Percentiles rank a stretch among this genome's conserved stretches.
Conservation (phyloP, 2,329 filamentous ascomycete species). For the Grosmannia clavigera region DNA sequence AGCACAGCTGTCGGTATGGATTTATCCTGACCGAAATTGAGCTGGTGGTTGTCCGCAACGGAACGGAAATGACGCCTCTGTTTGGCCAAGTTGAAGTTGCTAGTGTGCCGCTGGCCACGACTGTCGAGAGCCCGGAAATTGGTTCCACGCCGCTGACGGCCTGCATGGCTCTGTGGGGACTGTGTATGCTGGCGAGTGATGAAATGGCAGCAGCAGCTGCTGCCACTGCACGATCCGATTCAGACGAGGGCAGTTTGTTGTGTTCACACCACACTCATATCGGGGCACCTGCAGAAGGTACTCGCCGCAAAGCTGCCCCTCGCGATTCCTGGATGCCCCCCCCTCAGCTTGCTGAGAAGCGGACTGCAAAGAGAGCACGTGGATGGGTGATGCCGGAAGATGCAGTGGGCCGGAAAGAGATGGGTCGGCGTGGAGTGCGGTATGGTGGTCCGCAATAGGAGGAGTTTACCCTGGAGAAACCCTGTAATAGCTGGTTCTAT, state of each 20-base stretch:
- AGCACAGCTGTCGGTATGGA: conserved; percentile 84
- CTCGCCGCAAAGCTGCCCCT: conserved; percentile 55
- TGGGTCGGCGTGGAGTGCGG: conserved; percentile 51
- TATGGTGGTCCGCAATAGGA: conserved; percentile 27
- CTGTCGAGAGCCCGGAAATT: conserved; percentile 18
- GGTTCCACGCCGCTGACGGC: conserved; percentile 46
- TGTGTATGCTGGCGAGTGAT: conserved; percentile 39
- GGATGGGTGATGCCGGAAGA: conserved; percentile 72
- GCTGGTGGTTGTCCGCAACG: conserved; percentile 77
- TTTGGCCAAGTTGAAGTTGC: conserved; percentile 81
- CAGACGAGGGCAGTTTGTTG: conserved; percentile 28
- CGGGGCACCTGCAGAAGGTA: conserved; percentile 61
- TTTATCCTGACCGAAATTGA: conserved; percentile 97
- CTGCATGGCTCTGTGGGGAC: conserved; percentile 62
- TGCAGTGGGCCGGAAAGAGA: conserved; percentile 57
- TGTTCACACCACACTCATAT: conserved; percentile 47
- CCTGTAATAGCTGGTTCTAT: not conserved
- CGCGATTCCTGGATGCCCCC: conserved; percentile 66
- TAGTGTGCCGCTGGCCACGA: conserved; percentile 42
- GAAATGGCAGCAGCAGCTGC: conserved; percentile 12
- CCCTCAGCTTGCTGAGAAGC: conserved; percentile 62
- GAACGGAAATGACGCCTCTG: conserved; percentile 57
- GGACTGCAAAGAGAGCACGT: conserved; percentile 58
- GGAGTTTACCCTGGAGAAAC: not conserved
- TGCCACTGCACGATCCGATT: not conserved